phyloP scores from a whole-genome alignment of 768 basidiomycete genomes.

The Xerocomus spinulosus region DNA sequence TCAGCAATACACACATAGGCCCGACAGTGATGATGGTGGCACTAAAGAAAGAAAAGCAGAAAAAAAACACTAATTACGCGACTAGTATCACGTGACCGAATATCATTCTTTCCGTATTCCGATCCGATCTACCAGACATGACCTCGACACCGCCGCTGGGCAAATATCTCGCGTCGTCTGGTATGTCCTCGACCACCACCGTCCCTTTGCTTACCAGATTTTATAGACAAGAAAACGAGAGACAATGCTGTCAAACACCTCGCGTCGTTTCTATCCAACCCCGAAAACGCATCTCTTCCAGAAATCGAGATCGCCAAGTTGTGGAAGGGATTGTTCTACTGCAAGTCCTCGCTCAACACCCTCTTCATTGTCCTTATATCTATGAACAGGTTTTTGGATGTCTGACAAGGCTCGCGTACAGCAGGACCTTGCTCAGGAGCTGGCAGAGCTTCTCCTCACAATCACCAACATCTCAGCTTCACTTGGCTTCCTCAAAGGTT shows the following conservation, averaged over 20 bases:
- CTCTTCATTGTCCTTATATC: neutral
- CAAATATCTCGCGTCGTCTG: constrained; percentile 90
- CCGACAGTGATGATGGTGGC: no score
- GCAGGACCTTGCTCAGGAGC: constrained; percentile 80
- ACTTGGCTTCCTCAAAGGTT: constrained; percentile 76
- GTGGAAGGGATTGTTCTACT: constrained; percentile 98
- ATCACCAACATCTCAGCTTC: constrained; percentile 57
- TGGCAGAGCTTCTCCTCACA: constrained; percentile 75
- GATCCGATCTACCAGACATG: constrained; percentile 29
- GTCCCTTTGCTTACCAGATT: neutral
- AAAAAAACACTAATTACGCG: no score
- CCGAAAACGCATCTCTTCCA: constrained; percentile 51
- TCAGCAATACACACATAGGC: no score
- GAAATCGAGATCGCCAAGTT: constrained; percentile 82
- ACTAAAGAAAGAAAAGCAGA: no score
- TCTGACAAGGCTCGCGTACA: constrained; percentile 97
- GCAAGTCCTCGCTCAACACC: constrained; percentile 39
- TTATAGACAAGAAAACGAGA: constrained; percentile 80
- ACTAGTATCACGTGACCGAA: no score
- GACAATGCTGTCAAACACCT: constrained; percentile 88
- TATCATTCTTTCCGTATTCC: constrained; percentile 9
- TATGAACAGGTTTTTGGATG: constrained; percentile 90
- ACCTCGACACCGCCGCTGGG: constrained; percentile 58
- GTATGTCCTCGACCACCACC: constrained; percentile 37
- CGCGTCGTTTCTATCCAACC: constrained; percentile 70